Percentiles rank a stretch among this genome's conserved stretches.
phyloP scores from a whole-genome alignment of 1,284 basidiomycete species.

The Tausonia pullulans region DNA sequence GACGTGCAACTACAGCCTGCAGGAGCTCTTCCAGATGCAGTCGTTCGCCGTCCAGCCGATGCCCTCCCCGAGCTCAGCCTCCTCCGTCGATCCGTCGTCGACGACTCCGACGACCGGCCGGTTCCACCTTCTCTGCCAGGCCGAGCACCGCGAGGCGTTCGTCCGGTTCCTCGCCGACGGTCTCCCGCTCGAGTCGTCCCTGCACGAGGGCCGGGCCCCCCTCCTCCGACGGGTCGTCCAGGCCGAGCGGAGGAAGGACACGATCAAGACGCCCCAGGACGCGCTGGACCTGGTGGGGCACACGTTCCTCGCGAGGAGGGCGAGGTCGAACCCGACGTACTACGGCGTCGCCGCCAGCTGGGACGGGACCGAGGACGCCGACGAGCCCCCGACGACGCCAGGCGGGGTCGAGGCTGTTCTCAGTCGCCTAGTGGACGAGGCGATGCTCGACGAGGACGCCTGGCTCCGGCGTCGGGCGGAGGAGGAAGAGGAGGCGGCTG shows the following conservation, averaged over 20 bases:
- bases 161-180: slow-evolving; percentile 74
- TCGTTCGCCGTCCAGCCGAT: slow-evolving; percentile 60
- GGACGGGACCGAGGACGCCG: slow-evolving; percentile 15
- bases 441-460: neutral
- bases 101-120: slow-evolving; percentile 39
- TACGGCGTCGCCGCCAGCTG: slow-evolving; percentile 39
- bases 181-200: slow-evolving; percentile 71
- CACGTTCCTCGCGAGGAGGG: slow-evolving; percentile 64
- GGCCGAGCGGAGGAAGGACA: slow-evolving; percentile 31
- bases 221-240: slow-evolving; percentile 14
- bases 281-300: slow-evolving; percentile 64
- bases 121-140: slow-evolving; percentile 78
- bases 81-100: slow-evolving; percentile 20
- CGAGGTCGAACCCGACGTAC: slow-evolving; percentile 72
- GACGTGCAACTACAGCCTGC: slow-evolving; percentile 63
- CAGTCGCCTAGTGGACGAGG: slow-evolving; percentile 24
- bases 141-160: slow-evolving; percentile 66
- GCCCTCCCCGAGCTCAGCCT: slow-evolving; percentile 29
- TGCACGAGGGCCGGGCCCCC: slow-evolving; percentile 35
- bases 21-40: slow-evolving; percentile 85
- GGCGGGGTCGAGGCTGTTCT: slow-evolving; percentile 30
- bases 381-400: slow-evolving; percentile 35
- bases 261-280: slow-evolving; percentile 50
- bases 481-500: neutral
- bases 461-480: neutral